Conservation (phyloP, 345 rosid genomes). For the Citrus glauca region DNA sequence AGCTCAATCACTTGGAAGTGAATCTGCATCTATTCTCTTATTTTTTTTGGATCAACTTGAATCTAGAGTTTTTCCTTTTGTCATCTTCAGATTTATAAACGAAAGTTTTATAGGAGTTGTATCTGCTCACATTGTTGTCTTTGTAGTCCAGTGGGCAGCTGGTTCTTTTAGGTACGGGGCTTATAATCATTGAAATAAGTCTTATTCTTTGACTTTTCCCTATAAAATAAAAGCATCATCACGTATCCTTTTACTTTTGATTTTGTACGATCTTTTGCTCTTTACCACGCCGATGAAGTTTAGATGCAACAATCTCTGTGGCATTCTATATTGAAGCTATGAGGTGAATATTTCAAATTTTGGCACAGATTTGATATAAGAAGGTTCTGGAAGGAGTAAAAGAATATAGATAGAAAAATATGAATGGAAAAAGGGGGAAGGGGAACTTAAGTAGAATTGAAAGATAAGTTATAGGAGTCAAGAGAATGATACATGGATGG, state of each 20-base stretch:
- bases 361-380: neutral
- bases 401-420: neutral
- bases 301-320: neutral
- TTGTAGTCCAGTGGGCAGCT: neutral
- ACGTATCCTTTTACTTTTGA: neutral
- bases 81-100: neutral
- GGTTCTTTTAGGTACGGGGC: neutral
- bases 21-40: neutral
- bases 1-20: neutral
- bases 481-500: neutral
- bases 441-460: neutral
- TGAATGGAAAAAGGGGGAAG: neutral
- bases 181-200: neutral
- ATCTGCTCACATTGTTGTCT: neutral
- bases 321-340: neutral
- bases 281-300: neutral
- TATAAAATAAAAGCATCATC: neutral
- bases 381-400: neutral
- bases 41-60: neutral
- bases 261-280: neutral
- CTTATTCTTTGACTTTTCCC: neutral
- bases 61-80: neutral
- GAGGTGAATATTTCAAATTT: neutral
- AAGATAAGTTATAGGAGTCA: neutral
- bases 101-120: neutral